phyloP scores from a whole-genome alignment of 2,329 filamentous ascomycete genomes.

The Epichloe aotearoae region DNA sequence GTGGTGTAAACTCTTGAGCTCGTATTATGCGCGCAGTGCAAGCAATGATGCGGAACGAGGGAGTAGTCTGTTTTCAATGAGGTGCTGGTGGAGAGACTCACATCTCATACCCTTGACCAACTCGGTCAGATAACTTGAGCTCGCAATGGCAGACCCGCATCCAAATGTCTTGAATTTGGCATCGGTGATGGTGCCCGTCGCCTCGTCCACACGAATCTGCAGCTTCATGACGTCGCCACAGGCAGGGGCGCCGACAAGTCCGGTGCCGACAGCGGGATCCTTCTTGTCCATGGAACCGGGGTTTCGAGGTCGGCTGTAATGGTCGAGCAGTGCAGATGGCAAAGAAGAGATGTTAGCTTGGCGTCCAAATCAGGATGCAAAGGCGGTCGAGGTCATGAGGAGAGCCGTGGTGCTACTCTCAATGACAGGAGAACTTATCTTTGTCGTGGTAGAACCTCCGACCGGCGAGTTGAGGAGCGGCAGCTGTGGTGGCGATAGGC shows the following conservation, averaged over 20 bases:
- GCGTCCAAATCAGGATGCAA: neutral
- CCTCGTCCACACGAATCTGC: conserved; percentile 71
- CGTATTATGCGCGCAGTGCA: neutral
- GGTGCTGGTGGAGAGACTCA: conserved; percentile 1
- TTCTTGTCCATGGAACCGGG: conserved; percentile 53
- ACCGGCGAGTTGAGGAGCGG: conserved; percentile 19
- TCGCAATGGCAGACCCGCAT: conserved; percentile 88
- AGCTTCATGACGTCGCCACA: conserved; percentile 85
- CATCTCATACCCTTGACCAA: conserved; percentile 81
- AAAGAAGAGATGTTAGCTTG: conserved; percentile 4
- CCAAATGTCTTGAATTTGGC: conserved; percentile 98
- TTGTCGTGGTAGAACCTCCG: conserved; percentile 36
- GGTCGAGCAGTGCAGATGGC: conserved; percentile 23
- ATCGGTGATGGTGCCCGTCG: conserved; percentile 78
- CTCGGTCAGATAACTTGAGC: conserved; percentile 77
- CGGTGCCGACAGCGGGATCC: conserved; percentile 74
- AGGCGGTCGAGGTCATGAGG: neutral
- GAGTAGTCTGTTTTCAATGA: too few relatives aligned
- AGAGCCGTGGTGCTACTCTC: neutral
- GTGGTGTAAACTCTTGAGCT: neutral
- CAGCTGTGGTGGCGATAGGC: conserved; percentile 6
- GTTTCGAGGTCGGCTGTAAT: conserved; percentile 41
- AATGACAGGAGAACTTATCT: conserved; percentile 12
- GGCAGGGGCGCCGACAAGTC: conserved; percentile 77
- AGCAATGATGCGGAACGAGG: neutral